A percentile compares a stretch with the other conserved stretches of the same genome.
Conservation (phyloP, 495 filamentous ascomycete genomes). For the Neurospora sp. region DNA sequence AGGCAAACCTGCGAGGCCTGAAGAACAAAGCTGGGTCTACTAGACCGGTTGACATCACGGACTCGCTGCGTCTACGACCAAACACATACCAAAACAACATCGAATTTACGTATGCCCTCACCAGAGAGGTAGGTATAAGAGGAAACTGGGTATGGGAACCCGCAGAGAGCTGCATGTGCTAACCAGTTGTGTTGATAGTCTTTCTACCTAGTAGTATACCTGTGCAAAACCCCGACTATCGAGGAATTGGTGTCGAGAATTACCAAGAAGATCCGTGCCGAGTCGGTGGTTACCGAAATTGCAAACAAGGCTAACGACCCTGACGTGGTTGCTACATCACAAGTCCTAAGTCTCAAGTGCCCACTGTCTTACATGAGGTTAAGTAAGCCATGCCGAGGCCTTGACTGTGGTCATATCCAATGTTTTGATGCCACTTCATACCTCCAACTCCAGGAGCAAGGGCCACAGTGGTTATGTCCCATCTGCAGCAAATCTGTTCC, state of each 20-base stretch:
- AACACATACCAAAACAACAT: constrained; percentile 63
- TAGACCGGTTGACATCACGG: constrained; percentile 81
- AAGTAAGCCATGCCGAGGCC: constrained; percentile 66
- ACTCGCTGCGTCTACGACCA: constrained; percentile 54
- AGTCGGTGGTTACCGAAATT: constrained; percentile 76
- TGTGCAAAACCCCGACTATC: constrained; percentile 64
- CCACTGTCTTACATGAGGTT: constrained; percentile 81
- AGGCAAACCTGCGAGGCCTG: constrained; percentile 79
- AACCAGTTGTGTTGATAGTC: constrained; percentile 39
- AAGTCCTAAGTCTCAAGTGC: constrained; percentile 82
- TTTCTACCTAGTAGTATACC: constrained; percentile 61
- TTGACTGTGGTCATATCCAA: constrained; percentile 76
- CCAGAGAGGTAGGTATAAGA: constrained; percentile 54
- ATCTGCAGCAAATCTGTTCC: constrained; percentile 76
- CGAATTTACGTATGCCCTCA: constrained; percentile 84
- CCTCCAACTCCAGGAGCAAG: constrained; percentile 88
- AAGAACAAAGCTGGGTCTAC: constrained; percentile 95
- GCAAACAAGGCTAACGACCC: constrained; percentile 70
- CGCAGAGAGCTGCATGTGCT: not conserved
- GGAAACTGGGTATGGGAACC: not conserved
- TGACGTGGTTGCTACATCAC: constrained; percentile 80
- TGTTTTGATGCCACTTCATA: constrained; percentile 96
- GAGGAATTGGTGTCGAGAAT: constrained; percentile 62
- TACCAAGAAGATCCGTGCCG: constrained; percentile 64
- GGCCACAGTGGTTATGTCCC: constrained; percentile 88